Evolutionary conservation across 805 yeast species (phyloP).

Genomic region (Spathaspora hagerdaliae): DNA sequence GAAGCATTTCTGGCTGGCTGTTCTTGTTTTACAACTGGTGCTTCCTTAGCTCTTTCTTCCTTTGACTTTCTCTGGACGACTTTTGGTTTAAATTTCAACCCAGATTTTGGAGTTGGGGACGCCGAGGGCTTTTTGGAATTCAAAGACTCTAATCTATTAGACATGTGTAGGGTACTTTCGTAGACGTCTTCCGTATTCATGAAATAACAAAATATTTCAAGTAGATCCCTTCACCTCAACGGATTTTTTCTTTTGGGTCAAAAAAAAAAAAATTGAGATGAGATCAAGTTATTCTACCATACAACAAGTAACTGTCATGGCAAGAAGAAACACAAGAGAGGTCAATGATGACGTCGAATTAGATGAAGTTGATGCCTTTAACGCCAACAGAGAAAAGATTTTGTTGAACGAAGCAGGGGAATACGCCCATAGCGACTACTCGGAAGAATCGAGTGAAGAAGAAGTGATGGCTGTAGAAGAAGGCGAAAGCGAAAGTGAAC

Average conservation of each 20-base stretch:
- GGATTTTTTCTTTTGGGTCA: neutral
- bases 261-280: slow-evolving; percentile 11
- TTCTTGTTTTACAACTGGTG: slow-evolving; percentile 49
- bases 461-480: slow-evolving; percentile 44
- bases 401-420: slow-evolving; percentile 56
- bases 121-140: slow-evolving; percentile 24
- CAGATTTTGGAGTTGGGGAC: slow-evolving; percentile 39
- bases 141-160: slow-evolving; percentile 40
- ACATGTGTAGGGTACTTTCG: slow-evolving; percentile 17
- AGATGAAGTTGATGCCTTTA: slow-evolving; percentile 69
- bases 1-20: slow-evolving; percentile 16
- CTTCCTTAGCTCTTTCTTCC: slow-evolving; percentile 78
- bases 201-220: too few relatives aligned
- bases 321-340: slow-evolving; percentile 10
- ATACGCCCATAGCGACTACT: slow-evolving; percentile 20
- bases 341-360: slow-evolving; percentile 34
- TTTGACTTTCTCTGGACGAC: slow-evolving; percentile 79
- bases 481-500: slow-evolving; percentile 38
- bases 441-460: slow-evolving; percentile 40
- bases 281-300: slow-evolving; percentile 2
- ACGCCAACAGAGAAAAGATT: slow-evolving; percentile 53
- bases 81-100: slow-evolving; percentile 80
- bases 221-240: neutral
- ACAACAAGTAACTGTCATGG: slow-evolving; percentile 13
- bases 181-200: too few relatives aligned